Evolutionary conservation across 495 filamentous ascomycete species (phyloP).

Genomic region (Xanthoparmelia taractica): DNA sequence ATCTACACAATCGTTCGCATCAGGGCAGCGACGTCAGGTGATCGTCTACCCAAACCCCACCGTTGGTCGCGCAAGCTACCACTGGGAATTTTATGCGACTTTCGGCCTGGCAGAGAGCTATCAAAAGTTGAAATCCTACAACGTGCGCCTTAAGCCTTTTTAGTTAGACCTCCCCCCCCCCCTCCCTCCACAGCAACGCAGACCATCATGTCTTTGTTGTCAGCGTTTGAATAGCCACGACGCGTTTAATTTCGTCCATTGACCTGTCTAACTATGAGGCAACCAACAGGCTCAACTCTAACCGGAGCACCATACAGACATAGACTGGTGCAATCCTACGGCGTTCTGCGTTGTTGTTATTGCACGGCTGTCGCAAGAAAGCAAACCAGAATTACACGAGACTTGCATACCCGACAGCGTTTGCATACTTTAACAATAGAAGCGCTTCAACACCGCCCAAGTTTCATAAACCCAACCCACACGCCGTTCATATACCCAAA

Average conservation of each 20-base stretch:
- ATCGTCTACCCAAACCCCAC: slow-evolving; percentile 10
- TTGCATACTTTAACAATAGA: slow-evolving; percentile 18
- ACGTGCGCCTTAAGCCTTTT: slow-evolving; percentile 5
- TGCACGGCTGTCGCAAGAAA: slow-evolving; percentile 27
- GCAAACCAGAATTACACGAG: slow-evolving; percentile 15
- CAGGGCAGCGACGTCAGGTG: slow-evolving; percentile 20
- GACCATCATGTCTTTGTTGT: neutral
- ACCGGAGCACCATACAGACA: neutral
- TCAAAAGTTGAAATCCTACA: slow-evolving; percentile 17
- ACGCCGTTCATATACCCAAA: slow-evolving; percentile 19
- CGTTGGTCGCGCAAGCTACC: slow-evolving; percentile 13
- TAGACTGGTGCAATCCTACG: slow-evolving; percentile 7
- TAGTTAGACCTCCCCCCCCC: slow-evolving; percentile 7
- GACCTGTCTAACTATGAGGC: slow-evolving; percentile 20
- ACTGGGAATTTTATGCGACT: slow-evolving; percentile 11
- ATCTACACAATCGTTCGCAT: slow-evolving; percentile 10
- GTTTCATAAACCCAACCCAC: slow-evolving; percentile 23
- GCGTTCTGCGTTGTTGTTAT: neutral
- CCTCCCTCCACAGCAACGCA: slow-evolving; percentile 5
- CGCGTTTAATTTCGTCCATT: slow-evolving; percentile 18
- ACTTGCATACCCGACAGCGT: slow-evolving; percentile 26
- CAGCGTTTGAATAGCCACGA: neutral
- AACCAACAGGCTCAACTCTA: slow-evolving; percentile 5
- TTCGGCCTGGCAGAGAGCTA: slow-evolving; percentile 13
- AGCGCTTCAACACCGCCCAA: slow-evolving; percentile 25